Conservation (phyloP, 768 basidiomycete species). For the Myochromella boudieri region DNA sequence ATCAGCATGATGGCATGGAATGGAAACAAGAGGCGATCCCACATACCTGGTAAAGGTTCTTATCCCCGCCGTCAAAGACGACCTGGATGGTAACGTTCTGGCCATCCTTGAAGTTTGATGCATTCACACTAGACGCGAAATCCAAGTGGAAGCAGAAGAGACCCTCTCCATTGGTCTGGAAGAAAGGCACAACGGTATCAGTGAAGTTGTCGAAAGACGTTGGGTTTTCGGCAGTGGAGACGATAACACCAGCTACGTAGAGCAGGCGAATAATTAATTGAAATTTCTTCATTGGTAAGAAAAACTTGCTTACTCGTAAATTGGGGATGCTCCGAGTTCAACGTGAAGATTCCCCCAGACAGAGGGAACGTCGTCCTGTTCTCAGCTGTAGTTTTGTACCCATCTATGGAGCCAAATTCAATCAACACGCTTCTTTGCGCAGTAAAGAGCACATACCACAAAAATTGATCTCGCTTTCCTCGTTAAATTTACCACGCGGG, state of each 20-base stretch:
- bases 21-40: slow-evolving; percentile 6
- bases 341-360: slow-evolving; percentile 53
- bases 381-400: slow-evolving; percentile 48
- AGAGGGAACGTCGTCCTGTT: slow-evolving; percentile 74
- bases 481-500: slow-evolving; percentile 69
- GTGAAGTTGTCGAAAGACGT: slow-evolving; percentile 66
- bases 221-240: slow-evolving; percentile 58
- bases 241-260: slow-evolving; percentile 45
- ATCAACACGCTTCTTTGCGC: background rate
- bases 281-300: slow-evolving; percentile 10
- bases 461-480: slow-evolving; percentile 55
- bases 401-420: slow-evolving; percentile 44
- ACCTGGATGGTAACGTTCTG: slow-evolving; percentile 76
- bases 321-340: slow-evolving; percentile 63
- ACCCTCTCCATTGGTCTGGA: slow-evolving; percentile 41
- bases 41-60: slow-evolving; percentile 65
- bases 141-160: slow-evolving; percentile 73
- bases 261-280: slow-evolving; percentile 1
- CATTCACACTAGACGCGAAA: slow-evolving; percentile 44
- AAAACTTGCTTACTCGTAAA: slow-evolving; percentile 54
- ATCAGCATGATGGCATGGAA: slow-evolving; percentile 3
- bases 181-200: slow-evolving; percentile 47
- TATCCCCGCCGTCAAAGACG: slow-evolving; percentile 70
- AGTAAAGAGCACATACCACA: slow-evolving; percentile 52
- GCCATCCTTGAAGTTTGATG: slow-evolving; percentile 55